Evolutionary conservation across 2,329 filamentous ascomycete genomes (phyloP).

Genomic region (Beauveria sp.): DNA sequence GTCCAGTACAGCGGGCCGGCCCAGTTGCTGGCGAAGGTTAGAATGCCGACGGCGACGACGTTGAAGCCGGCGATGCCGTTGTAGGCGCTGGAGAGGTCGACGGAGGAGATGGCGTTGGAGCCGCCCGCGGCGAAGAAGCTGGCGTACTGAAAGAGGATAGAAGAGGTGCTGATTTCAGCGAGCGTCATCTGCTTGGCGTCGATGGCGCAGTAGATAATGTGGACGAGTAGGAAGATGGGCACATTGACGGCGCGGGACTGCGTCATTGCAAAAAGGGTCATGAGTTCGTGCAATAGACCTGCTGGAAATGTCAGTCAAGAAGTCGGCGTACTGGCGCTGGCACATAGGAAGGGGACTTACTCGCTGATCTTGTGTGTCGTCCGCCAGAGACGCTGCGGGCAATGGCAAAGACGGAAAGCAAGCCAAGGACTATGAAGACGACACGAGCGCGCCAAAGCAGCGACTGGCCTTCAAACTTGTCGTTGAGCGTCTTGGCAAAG

Average conservation of each 20-base stretch:
- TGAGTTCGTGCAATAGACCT: conserved; percentile 57
- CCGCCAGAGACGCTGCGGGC: conserved; percentile 29
- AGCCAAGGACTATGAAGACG: conserved; percentile 41
- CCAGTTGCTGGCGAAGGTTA: conserved; percentile 90
- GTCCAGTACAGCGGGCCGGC: conserved; percentile 84
- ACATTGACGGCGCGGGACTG: conserved; percentile 82
- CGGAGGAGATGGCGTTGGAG: conserved; percentile 90
- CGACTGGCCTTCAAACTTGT: conserved; percentile 33
- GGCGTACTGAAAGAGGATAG: conserved; percentile 69
- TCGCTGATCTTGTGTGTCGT: conserved; percentile 20
- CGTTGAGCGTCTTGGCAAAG: conserved; percentile 32
- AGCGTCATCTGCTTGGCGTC: conserved; percentile 35
- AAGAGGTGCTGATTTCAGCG: conserved; percentile 58
- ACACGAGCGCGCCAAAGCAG: conserved; percentile 42
- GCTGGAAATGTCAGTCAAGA: conserved; percentile 15
- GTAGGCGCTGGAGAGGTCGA: conserved; percentile 90
- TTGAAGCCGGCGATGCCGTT: conserved; percentile 84
- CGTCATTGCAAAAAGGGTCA: conserved; percentile 73
- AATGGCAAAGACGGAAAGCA: conserved; percentile 30
- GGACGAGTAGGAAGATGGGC: conserved; percentile 73
- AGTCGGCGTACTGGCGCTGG: neutral
- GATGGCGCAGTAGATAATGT: conserved; percentile 47
- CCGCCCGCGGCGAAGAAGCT: conserved; percentile 88
- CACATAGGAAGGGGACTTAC: conserved; percentile 16
- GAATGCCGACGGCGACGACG: conserved; percentile 66